Base-by-base conservation (phyloP, 1,284 basidiomycete species). In the Melampsora abietis-canadensis region DNA sequence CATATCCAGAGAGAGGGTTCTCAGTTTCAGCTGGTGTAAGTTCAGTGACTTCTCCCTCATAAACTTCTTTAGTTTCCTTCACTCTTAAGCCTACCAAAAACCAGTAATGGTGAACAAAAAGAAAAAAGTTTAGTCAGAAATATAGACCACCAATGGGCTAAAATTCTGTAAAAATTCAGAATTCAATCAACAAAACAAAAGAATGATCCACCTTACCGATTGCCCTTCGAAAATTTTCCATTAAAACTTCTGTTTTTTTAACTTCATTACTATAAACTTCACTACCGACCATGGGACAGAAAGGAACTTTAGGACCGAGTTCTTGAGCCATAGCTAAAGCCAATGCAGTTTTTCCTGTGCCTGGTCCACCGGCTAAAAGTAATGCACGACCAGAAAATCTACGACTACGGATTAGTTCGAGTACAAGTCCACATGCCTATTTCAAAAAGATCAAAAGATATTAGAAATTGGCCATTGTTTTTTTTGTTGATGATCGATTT, bases 241-340 rank as follows among this genome's bases (percentile, higher is more conserved):
- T 92, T n/a, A 98, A 85, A 2, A 98, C 94, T 82, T 98, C 95
- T 0, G 95, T 98, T 87, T 98, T 98, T 85, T 98, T 98, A 73
- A 98, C 94, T 83, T 98, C 95, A 10, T 92, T 89, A 68, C 90
- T 92, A 83, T 96, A 98, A 76, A 98, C 95, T 83, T 98, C 95
- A 6, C 89, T 92, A 0, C 94, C 96, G 30, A 98, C 95, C 91
- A 98, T 96, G 0, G 94, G 93, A 81, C 95, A 98, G 83, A 98
- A 98, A 0, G 95, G 95, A 0, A 98, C 94, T 81, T 97, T 96
- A 62, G 87, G 85, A 1, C 95, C 95, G 0, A 98, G 87, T 80
- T 98, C 95, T 78, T 98, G 94, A 6, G 93, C 90, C 44, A 98
- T 87, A 0, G 92, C 95, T 15, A 98, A 84, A 1, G 96, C 94